Evolutionary conservation across 768 basidiomycete species (phyloP), one percentile per base, ranked within the genome.

Genomic region (Antrodiella citrinella): DNA sequence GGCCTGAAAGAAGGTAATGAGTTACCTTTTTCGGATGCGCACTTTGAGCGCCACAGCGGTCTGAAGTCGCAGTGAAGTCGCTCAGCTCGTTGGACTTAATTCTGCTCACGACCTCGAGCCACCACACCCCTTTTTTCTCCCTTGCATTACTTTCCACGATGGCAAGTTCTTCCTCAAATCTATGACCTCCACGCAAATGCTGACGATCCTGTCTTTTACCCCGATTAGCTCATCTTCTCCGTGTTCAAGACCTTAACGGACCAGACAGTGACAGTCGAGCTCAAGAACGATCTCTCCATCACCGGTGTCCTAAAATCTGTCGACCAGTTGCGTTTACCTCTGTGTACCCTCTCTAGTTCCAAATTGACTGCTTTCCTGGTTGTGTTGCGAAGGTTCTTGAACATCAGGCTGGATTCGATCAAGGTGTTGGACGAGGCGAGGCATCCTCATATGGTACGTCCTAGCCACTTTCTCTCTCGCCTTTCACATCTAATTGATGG

Each of bases 171-270:
- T n/a, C n/a, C n/a, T n/a, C n/a, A n/a, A n/a, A n/a, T n/a, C n/a
- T n/a, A n/a, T n/a, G n/a, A n/a, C n/a, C n/a, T n/a, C n/a, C n/a
- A n/a, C n/a, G n/a, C n/a, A n/a, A n/a, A n/a, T n/a, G n/a, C n/a
- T n/a, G n/a, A n/a, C n/a, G n/a, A n/a, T n/a, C n/a, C n/a, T n/a
- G n/a, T n/a, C n/a, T n/a, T n/a, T n/a, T n/a, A n/a, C n/a, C n/a
- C n/a, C n/a, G n/a, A n/a, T 44, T 43, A 89, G 92, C 84, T 95
- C 59, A 94, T 91, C 57, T 92, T 91, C 73, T 97, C 94, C 42
- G 94, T 98, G 22, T 98, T 99, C 84, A 98, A 98, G 72, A 98
- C 96, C 7, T 81, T 99, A 25, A 97, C 94, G 9, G 93, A 97
- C 69, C 95, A 98, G 64, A 82, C 85, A 62, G 94, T 98, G 60